Conservation (phyloP, 2,329 filamentous ascomycete genomes). For the Ceratocystis smalleyi region DNA sequence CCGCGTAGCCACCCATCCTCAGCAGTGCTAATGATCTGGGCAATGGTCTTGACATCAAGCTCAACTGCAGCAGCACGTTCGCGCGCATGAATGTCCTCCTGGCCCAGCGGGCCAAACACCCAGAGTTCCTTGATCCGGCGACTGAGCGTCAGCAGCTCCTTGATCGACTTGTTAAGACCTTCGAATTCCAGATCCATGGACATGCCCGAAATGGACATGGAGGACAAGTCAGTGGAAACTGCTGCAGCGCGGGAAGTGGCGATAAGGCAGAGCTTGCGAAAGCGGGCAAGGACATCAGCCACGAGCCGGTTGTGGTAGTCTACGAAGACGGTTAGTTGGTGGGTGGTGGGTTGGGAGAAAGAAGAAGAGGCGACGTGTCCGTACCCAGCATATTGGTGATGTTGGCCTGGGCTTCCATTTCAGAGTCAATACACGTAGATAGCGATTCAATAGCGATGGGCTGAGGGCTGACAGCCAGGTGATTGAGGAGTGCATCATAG, state of each 20-base stretch:
- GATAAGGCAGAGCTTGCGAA: slow-evolving; percentile 30
- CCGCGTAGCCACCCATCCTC: slow-evolving; percentile 24
- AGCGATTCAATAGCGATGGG: not conserved
- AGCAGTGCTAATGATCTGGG: slow-evolving; percentile 20
- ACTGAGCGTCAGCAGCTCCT: slow-evolving; percentile 30
- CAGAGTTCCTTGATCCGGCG: slow-evolving; percentile 33
- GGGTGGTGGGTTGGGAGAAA: not conserved
- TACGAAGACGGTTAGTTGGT: slow-evolving; percentile 19
- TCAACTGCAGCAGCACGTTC: slow-evolving; percentile 22
- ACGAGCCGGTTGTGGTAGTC: slow-evolving; percentile 32
- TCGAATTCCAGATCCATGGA: slow-evolving; percentile 34
- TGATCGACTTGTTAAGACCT: slow-evolving; percentile 30
- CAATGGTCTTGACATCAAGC: slow-evolving; percentile 7
- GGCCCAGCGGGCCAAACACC: slow-evolving; percentile 30
- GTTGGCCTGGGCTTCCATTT: slow-evolving; percentile 12
- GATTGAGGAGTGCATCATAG: not conserved
- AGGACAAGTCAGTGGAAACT: slow-evolving; percentile 28
- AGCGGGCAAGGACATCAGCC: slow-evolving; percentile 30
- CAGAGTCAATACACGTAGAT: not conserved
- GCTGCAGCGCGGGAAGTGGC: slow-evolving; percentile 27
- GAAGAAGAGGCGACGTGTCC: not conserved
- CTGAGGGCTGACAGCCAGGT: not conserved
- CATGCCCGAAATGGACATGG: slow-evolving; percentile 29
- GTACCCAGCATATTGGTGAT: slow-evolving; percentile 27
- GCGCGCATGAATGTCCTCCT: slow-evolving; percentile 25